Base-by-base conservation (phyloP, 352 stramenopile genomes). In the Phytophthora melonis region DNA sequence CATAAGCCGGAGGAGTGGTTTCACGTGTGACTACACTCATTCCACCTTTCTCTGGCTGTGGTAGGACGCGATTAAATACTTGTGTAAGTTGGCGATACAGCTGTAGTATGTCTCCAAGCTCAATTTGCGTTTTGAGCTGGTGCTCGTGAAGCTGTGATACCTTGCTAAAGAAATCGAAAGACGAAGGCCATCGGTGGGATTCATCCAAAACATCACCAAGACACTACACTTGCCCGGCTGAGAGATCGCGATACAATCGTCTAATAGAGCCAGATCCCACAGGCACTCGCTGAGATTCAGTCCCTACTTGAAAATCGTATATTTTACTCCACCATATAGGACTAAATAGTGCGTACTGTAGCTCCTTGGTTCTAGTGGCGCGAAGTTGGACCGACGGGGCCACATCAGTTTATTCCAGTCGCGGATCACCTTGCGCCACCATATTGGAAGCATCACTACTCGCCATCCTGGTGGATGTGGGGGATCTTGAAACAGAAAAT, bases 401-500 rank as follows among this genome's bases (percentile, higher is more conserved):
- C 57, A 63, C 14, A 41, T 21, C 19, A 63, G 25, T 39, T 25
- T 13, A 16, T 41, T 63, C 39, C 57, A 63, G 18, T 63, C 21
- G 0, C 21, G 36, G 0, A 63, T 13, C 18, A 63, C 3, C 16
- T 63, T 21, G 1, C 49, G n/a, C 57, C 36, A 63, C 57, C 39
- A 63, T 5, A 54, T 8, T 27, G 57, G 57, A 2, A 54, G 5
- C 19, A 41, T 18, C 5, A 39, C 25, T 54, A 21, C 23, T n/a
- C 23, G 36, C 36, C 57, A 63, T 41, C 57, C 14, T 23, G 36
- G 9, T 23, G 19, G 36, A n/a, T 23, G n/a, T 39, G 36, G 36
- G 18, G 57, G 57, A 9, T 63, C 36, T 43, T 54, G 39, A 63
- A 63, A 14, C 39, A 53, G 21, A 23, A 63, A 63, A 25, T 63